Conservation (phyloP, 2,329 filamentous ascomycete species). For the Aspergillus sp. region DNA sequence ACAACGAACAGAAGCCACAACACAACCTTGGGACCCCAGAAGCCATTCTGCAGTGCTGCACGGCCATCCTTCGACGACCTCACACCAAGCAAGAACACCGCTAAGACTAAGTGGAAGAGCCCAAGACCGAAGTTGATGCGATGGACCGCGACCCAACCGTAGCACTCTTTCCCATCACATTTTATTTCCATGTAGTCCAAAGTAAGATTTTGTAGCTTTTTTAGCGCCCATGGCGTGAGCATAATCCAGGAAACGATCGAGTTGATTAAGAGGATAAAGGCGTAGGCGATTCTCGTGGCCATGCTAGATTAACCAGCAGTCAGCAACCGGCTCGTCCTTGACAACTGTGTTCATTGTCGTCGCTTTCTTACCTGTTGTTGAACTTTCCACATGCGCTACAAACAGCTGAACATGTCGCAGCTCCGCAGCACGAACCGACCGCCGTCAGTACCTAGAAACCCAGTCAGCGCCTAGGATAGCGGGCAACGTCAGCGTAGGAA, state of each 20-base stretch:
- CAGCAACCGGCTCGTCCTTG: not conserved
- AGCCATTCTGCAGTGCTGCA: slow-evolving; percentile 92
- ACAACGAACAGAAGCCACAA: slow-evolving; percentile 85
- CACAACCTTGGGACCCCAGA: slow-evolving; percentile 95
- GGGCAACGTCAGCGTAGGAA: not conserved
- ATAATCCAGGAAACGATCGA: slow-evolving; percentile 98
- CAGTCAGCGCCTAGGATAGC: slow-evolving; percentile 15
- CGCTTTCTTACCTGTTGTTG: slow-evolving; percentile 72
- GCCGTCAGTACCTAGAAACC: slow-evolving; percentile 68
- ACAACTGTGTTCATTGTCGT: not conserved
- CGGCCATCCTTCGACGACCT: slow-evolving; percentile 82
- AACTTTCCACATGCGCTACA: slow-evolving; percentile 96
- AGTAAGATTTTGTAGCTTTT: slow-evolving; percentile 88
- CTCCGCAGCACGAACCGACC: slow-evolving; percentile 89
- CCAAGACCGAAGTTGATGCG: slow-evolving; percentile 97
- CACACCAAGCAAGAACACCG: slow-evolving; percentile 81
- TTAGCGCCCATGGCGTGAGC: slow-evolving; percentile 97
- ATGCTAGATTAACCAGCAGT: slow-evolving; percentile 59
- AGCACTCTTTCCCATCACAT: slow-evolving; percentile 86
- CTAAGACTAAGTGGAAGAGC: slow-evolving; percentile 86
- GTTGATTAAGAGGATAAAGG: slow-evolving; percentile 91
- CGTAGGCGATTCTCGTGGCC: slow-evolving; percentile 94
- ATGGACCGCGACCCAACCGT: slow-evolving; percentile 95
- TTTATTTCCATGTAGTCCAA: slow-evolving; percentile 95
- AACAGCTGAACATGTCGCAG: slow-evolving; percentile 92